Conservation (phyloP, 2,329 filamentous ascomycete genomes). For the Stachybotrys chartarum region DNA sequence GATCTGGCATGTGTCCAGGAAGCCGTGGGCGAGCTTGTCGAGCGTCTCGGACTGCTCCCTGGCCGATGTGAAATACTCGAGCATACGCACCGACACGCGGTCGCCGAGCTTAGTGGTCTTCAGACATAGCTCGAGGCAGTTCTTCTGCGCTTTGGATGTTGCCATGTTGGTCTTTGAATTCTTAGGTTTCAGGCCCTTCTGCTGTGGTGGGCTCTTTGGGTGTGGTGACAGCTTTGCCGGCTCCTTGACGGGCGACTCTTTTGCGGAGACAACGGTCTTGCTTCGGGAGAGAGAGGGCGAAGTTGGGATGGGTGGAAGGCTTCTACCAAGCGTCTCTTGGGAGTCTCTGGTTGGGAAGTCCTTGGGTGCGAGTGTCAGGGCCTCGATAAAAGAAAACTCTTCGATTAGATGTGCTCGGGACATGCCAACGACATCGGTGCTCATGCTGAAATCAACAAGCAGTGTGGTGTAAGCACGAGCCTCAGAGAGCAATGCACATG, state of each 20-base stretch:
- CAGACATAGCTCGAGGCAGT: conserved; percentile 40
- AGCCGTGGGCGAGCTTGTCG: conserved; percentile 54
- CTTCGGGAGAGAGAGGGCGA: background rate
- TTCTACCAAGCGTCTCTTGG: conserved; percentile 17
- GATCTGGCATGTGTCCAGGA: conserved; percentile 59
- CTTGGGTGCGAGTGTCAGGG: conserved; percentile 16
- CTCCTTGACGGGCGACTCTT: background rate
- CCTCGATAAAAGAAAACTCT: conserved; percentile 24
- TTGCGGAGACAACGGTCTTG: background rate
- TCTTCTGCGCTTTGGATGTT: conserved; percentile 19
- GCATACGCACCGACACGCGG: conserved; percentile 56
- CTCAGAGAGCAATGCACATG: background rate
- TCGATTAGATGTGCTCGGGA: conserved; percentile 1
- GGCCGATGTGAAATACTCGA: conserved; percentile 54
- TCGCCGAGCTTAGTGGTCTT: conserved; percentile 54
- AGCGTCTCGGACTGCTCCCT: conserved; percentile 49
- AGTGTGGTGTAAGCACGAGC: background rate
- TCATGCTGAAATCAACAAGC: background rate
- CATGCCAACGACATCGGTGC: background rate
- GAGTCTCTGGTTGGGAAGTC: conserved; percentile 10
- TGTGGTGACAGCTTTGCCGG: background rate
- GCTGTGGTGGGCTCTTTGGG: background rate
- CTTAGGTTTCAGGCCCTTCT: background rate
- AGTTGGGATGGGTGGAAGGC: conserved; percentile 1
- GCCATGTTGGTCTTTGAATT: background rate